phyloP scores from a whole-genome alignment of 129 eudicot genomes.

The Escallonia rubra region DNA sequence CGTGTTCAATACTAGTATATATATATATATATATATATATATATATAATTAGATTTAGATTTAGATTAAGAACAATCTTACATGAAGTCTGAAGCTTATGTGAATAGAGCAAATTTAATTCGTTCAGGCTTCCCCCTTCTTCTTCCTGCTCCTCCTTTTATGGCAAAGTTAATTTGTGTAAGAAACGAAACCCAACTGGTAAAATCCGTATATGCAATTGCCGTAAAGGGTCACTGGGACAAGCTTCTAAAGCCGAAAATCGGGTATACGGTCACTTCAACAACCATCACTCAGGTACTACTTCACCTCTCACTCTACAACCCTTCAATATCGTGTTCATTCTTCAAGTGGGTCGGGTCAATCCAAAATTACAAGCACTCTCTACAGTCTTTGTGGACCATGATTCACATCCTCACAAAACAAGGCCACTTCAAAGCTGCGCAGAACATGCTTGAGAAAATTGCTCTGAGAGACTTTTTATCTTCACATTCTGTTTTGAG shows the following conservation, averaged over 20 bases:
- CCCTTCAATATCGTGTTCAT: constrained; percentile 42
- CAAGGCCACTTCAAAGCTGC: constrained; percentile 67
- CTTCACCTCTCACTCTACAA: constrained; percentile 24
- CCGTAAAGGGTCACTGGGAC: constrained; percentile 67
- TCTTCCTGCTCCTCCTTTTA: not conserved
- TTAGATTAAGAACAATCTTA: no score
- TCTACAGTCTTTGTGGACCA: constrained; percentile 67
- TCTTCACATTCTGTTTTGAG: constrained; percentile 74
- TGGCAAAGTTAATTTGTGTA: constrained; percentile 31
- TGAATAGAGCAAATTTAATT: no score
- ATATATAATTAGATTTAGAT: no score
- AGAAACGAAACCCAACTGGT: constrained; percentile 34
- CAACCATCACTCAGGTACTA: constrained; percentile 43
- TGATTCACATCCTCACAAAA: constrained; percentile 61
- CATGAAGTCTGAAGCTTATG: no score
- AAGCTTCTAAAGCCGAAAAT: constrained; percentile 44
- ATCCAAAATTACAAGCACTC: constrained; percentile 69
- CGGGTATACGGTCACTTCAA: constrained; percentile 46
- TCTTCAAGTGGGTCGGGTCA: constrained; percentile 76
- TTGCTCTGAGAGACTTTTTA: constrained; percentile 64
- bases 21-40: no score
- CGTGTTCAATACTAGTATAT: no score
- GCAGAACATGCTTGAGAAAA: constrained; percentile 59
- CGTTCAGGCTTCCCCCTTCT: no score
- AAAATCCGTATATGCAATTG: constrained; percentile 44